These are phyloP conservation scores for Alternaria tenuissima DNA, from an alignment of 2,329 filamentous ascomycete species.

Conservation along the genomic window DNA sequence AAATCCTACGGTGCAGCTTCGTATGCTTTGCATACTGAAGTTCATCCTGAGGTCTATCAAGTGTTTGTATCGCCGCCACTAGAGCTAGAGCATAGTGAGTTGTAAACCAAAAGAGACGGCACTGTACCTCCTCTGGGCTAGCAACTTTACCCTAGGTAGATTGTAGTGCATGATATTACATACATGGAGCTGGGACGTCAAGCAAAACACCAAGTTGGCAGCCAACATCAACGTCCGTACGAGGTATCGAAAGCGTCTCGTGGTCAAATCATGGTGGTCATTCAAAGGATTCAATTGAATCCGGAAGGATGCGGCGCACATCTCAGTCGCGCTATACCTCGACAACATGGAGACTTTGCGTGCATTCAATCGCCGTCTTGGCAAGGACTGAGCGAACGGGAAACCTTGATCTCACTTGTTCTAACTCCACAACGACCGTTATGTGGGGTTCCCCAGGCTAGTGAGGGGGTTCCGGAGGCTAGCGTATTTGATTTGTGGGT, in stretches of 20 bases:
- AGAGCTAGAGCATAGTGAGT: not conserved
- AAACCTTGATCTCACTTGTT: not conserved
- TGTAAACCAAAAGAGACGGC: not conserved
- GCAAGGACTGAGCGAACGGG: not conserved
- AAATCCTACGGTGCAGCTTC: not conserved
- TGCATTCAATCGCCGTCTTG: not conserved
- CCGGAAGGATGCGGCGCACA: not conserved
- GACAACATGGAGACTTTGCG: not conserved
- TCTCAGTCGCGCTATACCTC: not conserved
- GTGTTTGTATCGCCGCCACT: not conserved
- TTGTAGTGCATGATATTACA: not conserved
- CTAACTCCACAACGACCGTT: not conserved
- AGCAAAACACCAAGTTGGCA: not conserved
- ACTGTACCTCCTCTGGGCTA: not conserved
- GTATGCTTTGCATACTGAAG: not conserved
- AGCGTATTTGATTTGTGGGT: not conserved
- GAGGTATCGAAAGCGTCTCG: not conserved
- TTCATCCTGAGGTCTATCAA: not conserved
- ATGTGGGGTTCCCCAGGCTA: conserved; percentile 3
- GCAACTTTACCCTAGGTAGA: not conserved
- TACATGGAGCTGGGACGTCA: not conserved
- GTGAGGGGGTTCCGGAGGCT: not conserved
- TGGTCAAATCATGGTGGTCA: not conserved
- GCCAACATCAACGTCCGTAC: not conserved
- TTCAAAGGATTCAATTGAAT: not conserved